phyloP scores from a whole-genome alignment of 306 rosid species.

The Malus fusca region DNA sequence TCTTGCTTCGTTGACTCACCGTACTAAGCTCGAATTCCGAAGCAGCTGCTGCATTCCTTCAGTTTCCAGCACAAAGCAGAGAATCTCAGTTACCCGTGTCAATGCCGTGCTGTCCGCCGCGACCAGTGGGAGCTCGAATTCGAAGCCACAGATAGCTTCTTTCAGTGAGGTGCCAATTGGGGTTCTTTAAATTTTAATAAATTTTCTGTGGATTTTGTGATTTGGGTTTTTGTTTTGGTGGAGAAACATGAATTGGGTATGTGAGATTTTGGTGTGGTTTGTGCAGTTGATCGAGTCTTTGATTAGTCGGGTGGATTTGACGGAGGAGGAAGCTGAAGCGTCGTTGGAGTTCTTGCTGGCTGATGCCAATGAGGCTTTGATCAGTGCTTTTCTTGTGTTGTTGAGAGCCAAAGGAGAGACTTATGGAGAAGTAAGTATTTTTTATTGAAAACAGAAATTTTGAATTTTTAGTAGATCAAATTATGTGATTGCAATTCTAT shows the following conservation, averaged over 20 bases:
- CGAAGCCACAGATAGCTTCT: constrained; percentile 1
- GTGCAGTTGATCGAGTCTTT: constrained; percentile 67
- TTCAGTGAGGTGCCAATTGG: constrained; percentile 32
- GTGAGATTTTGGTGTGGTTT: constrained; percentile 5
- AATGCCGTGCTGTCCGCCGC: constrained; percentile 18
- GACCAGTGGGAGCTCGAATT: background rate
- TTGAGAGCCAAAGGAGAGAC: constrained; percentile 94
- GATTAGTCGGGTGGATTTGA: constrained; percentile 48
- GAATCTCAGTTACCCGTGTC: background rate
- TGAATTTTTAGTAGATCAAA: background rate
- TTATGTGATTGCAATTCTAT: background rate
- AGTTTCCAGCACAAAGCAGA: background rate
- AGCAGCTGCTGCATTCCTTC: background rate
- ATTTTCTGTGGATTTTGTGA: background rate
- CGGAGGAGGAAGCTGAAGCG: constrained; percentile 65
- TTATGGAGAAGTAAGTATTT: constrained; percentile 57
- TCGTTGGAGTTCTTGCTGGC: constrained; percentile 57
- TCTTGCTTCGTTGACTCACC: constrained; percentile 12
- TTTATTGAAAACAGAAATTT: background rate
- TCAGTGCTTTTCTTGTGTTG: constrained; percentile 84
- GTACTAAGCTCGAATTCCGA: constrained; percentile 1
- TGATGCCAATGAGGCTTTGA: constrained; percentile 63
- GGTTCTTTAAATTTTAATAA: background rate
- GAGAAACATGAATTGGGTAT: background rate
- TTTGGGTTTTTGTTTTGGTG: background rate